Conservation (phyloP, 2,329 filamentous ascomycete genomes). For the Talaromyces sp. region DNA sequence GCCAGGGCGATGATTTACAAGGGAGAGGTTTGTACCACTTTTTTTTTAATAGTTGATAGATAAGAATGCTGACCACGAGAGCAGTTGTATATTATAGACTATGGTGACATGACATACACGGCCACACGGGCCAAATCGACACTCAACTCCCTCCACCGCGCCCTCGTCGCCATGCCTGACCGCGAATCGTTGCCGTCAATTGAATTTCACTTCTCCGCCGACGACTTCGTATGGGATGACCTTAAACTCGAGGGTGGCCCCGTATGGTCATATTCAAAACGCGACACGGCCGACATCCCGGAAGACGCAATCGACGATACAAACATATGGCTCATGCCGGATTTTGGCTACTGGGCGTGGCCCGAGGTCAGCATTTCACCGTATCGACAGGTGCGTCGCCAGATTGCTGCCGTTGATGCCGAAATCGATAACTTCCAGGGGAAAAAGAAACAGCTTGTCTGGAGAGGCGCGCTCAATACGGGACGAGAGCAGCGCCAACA, state of each 20-base stretch:
- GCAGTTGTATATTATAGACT: slow-evolving; percentile 34
- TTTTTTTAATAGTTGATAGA: neutral
- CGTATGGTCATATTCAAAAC: slow-evolving; percentile 32
- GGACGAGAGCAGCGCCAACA: slow-evolving; percentile 32
- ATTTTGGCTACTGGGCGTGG: slow-evolving; percentile 51
- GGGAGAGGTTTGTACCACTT: slow-evolving; percentile 24
- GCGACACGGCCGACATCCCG: slow-evolving; percentile 23
- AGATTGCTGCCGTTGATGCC: slow-evolving; percentile 33
- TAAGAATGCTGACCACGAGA: neutral
- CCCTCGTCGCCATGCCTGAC: slow-evolving; percentile 36
- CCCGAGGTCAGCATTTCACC: slow-evolving; percentile 42
- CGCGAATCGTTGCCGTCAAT: slow-evolving; percentile 40
- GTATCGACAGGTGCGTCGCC: slow-evolving; percentile 37
- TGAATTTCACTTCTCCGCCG: slow-evolving; percentile 44
- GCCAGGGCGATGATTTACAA: slow-evolving; percentile 29
- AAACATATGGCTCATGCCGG: slow-evolving; percentile 46
- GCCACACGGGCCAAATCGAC: slow-evolving; percentile 36
- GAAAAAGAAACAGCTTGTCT: slow-evolving; percentile 44
- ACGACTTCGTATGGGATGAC: slow-evolving; percentile 34
- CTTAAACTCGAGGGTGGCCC: slow-evolving; percentile 13
- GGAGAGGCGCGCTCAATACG: slow-evolving; percentile 41
- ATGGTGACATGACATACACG: slow-evolving; percentile 26
- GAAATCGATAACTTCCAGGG: slow-evolving; percentile 23
- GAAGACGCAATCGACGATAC: slow-evolving; percentile 23
- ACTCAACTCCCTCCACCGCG: slow-evolving; percentile 44